Evolutionary conservation across 2,329 filamentous ascomycete species (phyloP), one percentile per base, ranked within the genome.

Genomic region (Scedosporium apiospermum): DNA sequence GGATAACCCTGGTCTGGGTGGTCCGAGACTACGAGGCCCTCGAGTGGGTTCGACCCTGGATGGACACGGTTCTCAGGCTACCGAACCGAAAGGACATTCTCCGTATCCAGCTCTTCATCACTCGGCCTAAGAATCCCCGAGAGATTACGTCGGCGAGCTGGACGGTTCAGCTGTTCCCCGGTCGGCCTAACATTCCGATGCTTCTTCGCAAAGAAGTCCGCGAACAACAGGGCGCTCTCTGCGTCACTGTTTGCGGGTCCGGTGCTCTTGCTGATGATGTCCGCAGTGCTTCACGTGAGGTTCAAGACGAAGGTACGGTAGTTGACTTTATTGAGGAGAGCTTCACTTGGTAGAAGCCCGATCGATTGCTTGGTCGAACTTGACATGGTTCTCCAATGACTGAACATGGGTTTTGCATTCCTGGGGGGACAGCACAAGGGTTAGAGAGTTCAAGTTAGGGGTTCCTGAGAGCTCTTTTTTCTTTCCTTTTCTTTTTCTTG

Each of bases 21-120:
- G 89, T 98, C 66, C 91, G 95, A 65, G 91, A 92, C 62, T 88
- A 89, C 44, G 89, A 96, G 70, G 88, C 93, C 63, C 83, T 98
- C 6, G 91, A 96, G 73, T 98, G 95, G 93, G 90, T 96, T 64
- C 86, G 91, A 6, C 90, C 91, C 4, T 98, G 90, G 88, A 88
- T 89, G 83, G 84, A 88, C 67, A 75, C 79, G 62, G 76, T 98
- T 62, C 81, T 98, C 38, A 82, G 83, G 63, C 88, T 97, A 82
- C 89, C 91, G 12, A 84, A 87, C 68, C 88, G 93, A 62, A 86
- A 90, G 64, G 91, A 96, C 59, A 82, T 96, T 34, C 82, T 99
- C 55, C 88, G 87, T 68, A 90, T 98, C 69, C 86, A 93, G 68
- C 84, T 98, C 58, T 98, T 96, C 76, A 87, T 98, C 67, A 98